Percentiles rank a stretch among this genome's conserved stretches.
phyloP scores from a whole-genome alignment of 352 stramenopile genomes.

The Pythium dissotocum region DNA sequence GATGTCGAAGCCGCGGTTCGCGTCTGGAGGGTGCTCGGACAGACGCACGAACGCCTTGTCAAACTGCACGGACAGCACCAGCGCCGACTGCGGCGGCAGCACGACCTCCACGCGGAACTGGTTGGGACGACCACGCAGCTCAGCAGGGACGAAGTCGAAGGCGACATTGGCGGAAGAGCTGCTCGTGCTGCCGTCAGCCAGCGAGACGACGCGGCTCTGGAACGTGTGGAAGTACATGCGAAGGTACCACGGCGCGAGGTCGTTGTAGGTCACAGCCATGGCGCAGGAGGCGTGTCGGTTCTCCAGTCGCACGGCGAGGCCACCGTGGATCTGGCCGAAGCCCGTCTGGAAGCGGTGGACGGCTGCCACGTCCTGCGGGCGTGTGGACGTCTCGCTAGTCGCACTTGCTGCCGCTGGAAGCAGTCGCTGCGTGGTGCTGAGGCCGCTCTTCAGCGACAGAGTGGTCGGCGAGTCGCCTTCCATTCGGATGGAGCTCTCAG shows the following conservation, averaged over 20 bases:
- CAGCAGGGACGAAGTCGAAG: constrained; percentile 62
- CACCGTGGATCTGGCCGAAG: constrained; percentile 72
- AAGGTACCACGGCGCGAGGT: constrained; percentile 82
- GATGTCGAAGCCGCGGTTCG: constrained; percentile 86
- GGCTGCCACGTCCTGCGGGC: constrained; percentile 33
- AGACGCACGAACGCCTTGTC: constrained; percentile 83
- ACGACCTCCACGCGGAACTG: constrained; percentile 53
- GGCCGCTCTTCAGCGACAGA: neutral
- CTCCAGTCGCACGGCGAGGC: constrained; percentile 62
- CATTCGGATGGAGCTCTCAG: constrained; percentile 10
- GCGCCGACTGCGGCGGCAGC: constrained; percentile 50
- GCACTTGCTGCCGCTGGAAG: neutral
- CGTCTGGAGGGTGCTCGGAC: constrained; percentile 81
- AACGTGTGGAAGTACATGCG: constrained; percentile 81
- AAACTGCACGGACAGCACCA: constrained; percentile 76
- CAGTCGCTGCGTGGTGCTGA: constrained; percentile 3
- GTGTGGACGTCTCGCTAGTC: neutral
- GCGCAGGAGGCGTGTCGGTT: constrained; percentile 55
- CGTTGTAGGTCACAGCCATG: constrained; percentile 67
- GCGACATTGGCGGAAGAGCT: constrained; percentile 14
- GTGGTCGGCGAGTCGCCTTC: constrained; percentile 4
- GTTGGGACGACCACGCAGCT: constrained; percentile 55
- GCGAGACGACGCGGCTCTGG: constrained; percentile 24
- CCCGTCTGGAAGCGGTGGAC: constrained; percentile 79
- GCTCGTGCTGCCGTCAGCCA: constrained; percentile 2